Evolutionary conservation across 345 rosid species (phyloP), one percentile per base, ranked within the genome.

Genomic region (Brassica nigra): DNA sequence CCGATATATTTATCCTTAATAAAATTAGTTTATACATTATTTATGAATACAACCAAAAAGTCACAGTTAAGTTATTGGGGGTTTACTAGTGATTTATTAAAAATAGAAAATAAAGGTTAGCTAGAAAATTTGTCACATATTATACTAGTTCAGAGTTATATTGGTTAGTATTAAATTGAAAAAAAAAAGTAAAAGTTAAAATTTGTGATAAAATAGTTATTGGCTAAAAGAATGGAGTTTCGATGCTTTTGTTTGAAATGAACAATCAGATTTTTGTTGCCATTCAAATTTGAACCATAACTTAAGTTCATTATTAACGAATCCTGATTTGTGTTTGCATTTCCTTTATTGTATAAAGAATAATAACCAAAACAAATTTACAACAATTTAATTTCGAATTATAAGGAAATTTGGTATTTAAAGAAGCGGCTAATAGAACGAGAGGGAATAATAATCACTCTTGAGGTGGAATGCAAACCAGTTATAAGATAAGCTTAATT

Each of bases 401-500:
- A 29, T 29, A 70, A 30, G 5, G 11, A 64, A 33, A 70, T 4
- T 8, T 31, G 49, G 16, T 5, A 15, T 30, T 29, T 31, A 23
- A 70, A 63, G 42, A 71, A 79, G 74, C 63, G 78, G 74, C 82
- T 67, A 30, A 59, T 42, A 39, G 69, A 73, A 49, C 34, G 16
- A 61, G 70, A 59, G 68, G 78, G 62, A 36, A 12, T 42, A 5
- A 37, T 18, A 65, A 58, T 78, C 42, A 29, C 44, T 72, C 68
- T 66, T 66, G 77, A 66, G 54, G 61, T 54, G 52, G 54, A 57
- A 16, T 62, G 72, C 29, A 78, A 39, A n/a, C 54, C 16, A 66
- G 18, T 68, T 67, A 20, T 57, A 61, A 74, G 83, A 80, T 80
- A 70, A 64, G 61, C 15, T 63, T 75, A 70, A 63, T 69, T 75